These are phyloP conservation scores for Berberis vulgaris DNA, from an alignment of 164 flowering plant species.

Conservation along the genomic window DNA sequence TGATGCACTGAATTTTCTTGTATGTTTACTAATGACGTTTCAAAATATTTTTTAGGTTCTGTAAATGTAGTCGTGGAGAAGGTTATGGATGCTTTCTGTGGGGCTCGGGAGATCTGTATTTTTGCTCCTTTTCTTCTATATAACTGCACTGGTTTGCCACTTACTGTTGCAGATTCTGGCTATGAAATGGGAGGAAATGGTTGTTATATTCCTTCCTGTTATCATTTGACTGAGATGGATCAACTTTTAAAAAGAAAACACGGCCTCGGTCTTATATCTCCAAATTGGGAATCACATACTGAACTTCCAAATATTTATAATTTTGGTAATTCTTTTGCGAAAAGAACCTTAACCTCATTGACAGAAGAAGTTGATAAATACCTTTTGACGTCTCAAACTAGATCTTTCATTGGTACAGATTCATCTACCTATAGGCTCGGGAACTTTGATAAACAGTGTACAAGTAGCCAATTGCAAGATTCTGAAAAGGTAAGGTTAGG, in stretches of 20 bases:
- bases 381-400: slow-evolving; percentile 9
- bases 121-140: slow-evolving; percentile 76
- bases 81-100: slow-evolving; percentile 73
- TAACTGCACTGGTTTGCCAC: slow-evolving; percentile 70
- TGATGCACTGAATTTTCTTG: not conserved
- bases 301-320: slow-evolving; percentile 7
- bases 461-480: slow-evolving; percentile 13
- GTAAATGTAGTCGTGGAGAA: slow-evolving; percentile 57
- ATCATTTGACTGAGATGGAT: slow-evolving; percentile 39
- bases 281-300: slow-evolving; percentile 21
- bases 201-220: slow-evolving; percentile 56
- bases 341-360: slow-evolving; percentile 22
- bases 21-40: slow-evolving; percentile 6
- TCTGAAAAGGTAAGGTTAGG: slow-evolving; percentile 10
- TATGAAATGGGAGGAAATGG: slow-evolving; percentile 32
- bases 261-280: slow-evolving; percentile 48
- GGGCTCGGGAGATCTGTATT: slow-evolving; percentile 72
- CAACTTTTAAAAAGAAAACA: slow-evolving; percentile 24
- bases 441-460: slow-evolving; percentile 4
- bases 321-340: slow-evolving; percentile 11
- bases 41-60: slow-evolving; percentile 41
- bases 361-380: slow-evolving; percentile 17
- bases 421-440: slow-evolving; percentile 10
- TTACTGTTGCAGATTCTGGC: slow-evolving; percentile 38
- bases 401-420: slow-evolving; percentile 18